Conservation (phyloP, 768 basidiomycete genomes). For the Suillus tomentosus region DNA sequence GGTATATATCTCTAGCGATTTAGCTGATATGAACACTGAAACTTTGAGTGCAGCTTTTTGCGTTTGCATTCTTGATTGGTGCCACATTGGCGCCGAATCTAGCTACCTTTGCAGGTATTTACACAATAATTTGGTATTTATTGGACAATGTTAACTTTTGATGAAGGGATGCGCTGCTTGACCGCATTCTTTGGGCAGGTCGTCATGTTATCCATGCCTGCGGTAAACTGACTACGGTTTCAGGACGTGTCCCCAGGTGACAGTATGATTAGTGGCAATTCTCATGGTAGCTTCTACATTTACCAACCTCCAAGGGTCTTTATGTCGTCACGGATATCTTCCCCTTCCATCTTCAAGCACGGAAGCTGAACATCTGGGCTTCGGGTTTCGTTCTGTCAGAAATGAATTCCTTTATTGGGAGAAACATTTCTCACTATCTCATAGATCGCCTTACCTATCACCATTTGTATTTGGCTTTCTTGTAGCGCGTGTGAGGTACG, state of each 20-base stretch:
- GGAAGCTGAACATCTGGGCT: slow-evolving; percentile 55
- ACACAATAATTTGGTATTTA: background rate
- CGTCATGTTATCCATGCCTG: background rate
- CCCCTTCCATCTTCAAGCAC: slow-evolving; percentile 56
- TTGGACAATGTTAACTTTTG: slow-evolving; percentile 2
- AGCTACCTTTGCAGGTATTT: slow-evolving; percentile 47
- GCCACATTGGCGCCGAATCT: slow-evolving; percentile 53
- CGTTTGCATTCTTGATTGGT: slow-evolving; percentile 51
- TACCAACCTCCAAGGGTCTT: slow-evolving; percentile 34
- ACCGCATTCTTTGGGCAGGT: slow-evolving; percentile 35
- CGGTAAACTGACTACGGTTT: background rate
- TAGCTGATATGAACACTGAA: background rate
- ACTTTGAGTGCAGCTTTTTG: slow-evolving; percentile 33
- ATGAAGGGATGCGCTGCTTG: slow-evolving; percentile 32
- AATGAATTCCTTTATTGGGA: slow-evolving; percentile 35
- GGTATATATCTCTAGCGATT: slow-evolving; percentile 5
- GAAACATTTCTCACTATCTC: slow-evolving; percentile 37
- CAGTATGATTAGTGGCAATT: slow-evolving; percentile 29
- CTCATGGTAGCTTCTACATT: background rate
- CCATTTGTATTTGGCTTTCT: slow-evolving; percentile 36
- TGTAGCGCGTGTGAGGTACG: slow-evolving; percentile 27
- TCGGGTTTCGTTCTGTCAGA: slow-evolving; percentile 54
- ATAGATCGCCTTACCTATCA: slow-evolving; percentile 31
- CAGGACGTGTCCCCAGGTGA: slow-evolving; percentile 55
- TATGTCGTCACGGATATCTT: slow-evolving; percentile 52